phyloP scores from a whole-genome alignment of 23 red algal genomes.

The Pyropia yezoensis region DNA sequence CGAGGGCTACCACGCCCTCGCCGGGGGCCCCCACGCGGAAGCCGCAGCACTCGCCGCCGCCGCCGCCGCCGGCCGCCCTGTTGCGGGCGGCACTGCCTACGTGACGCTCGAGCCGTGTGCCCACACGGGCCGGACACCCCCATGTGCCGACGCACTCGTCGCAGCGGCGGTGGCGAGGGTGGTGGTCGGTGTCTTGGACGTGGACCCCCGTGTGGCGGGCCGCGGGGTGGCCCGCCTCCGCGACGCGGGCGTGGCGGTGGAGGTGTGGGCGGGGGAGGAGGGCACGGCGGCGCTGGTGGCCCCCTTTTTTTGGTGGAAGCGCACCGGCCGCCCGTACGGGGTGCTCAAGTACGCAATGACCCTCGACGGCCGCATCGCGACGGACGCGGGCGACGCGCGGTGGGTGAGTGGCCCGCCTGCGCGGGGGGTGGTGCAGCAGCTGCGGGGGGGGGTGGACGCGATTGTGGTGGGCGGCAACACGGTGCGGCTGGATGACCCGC shows the following conservation, averaged over 20 bases:
- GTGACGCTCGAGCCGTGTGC: constrained; percentile 93
- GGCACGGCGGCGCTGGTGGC: constrained; percentile 43
- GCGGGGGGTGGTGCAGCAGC: constrained; percentile 40
- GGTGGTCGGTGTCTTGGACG: constrained; percentile 75
- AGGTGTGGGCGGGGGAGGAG: constrained; percentile 43
- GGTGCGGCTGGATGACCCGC: constrained; percentile 63
- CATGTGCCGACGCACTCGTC: constrained; percentile 66
- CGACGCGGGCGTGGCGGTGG: constrained; percentile 44
- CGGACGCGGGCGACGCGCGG: constrained; percentile 45
- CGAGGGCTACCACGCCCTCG: constrained; percentile 71
- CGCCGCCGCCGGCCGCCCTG: background rate
- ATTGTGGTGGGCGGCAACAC: constrained; percentile 83
- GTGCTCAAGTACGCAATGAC: constrained; percentile 96
- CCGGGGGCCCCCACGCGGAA: constrained; percentile 79
- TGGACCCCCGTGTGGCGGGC: constrained; percentile 67
- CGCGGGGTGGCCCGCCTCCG: constrained; percentile 39
- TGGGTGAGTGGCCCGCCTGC: constrained; percentile 65
- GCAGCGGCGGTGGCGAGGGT: constrained; percentile 45
- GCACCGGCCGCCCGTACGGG: constrained; percentile 28
- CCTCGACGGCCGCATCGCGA: constrained; percentile 83
- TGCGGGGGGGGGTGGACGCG: constrained; percentile 64
- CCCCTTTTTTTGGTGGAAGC: background rate
- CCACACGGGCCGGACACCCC: constrained; percentile 80
- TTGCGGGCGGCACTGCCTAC: constrained; percentile 41
- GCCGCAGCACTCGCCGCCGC: constrained; percentile 50